Conservation (phyloP, 164 flowering plant genomes). For the Vitis amurensis region DNA sequence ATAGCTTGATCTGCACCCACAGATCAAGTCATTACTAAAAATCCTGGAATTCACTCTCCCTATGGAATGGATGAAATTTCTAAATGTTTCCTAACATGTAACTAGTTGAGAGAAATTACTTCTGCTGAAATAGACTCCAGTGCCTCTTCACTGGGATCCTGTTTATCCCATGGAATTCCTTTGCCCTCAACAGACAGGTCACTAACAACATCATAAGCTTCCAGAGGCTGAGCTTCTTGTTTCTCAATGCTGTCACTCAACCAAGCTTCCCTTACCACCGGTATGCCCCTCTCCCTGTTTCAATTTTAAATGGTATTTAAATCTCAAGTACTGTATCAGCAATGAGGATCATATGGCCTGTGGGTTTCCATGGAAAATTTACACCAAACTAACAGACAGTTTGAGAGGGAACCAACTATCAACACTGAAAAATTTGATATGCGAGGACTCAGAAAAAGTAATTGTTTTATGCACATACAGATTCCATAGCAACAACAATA, state of each 20-base stretch:
- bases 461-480: no score
- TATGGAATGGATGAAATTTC: neutral
- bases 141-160: slow-evolving; percentile 62
- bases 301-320: no score
- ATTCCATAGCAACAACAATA: no score
- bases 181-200: slow-evolving; percentile 60
- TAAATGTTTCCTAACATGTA: neutral
- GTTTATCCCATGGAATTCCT: slow-evolving; percentile 74
- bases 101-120: slow-evolving; percentile 19
- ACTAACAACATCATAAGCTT: slow-evolving; percentile 59
- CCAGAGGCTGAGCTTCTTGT: slow-evolving; percentile 55
- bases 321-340: no score
- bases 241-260: slow-evolving; percentile 67
- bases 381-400: no score
- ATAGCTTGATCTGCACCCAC: slow-evolving; percentile 62
- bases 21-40: neutral
- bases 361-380: no score
- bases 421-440: no score
- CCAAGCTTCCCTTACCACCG: slow-evolving; percentile 79
- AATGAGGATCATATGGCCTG: no score
- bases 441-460: no score
- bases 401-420: no score
- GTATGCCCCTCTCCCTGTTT: slow-evolving; percentile 57
- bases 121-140: slow-evolving; percentile 60
- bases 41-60: neutral